phyloP scores from a whole-genome alignment of 2,329 filamentous ascomycete species.

The Cladorrhinum sp. region DNA sequence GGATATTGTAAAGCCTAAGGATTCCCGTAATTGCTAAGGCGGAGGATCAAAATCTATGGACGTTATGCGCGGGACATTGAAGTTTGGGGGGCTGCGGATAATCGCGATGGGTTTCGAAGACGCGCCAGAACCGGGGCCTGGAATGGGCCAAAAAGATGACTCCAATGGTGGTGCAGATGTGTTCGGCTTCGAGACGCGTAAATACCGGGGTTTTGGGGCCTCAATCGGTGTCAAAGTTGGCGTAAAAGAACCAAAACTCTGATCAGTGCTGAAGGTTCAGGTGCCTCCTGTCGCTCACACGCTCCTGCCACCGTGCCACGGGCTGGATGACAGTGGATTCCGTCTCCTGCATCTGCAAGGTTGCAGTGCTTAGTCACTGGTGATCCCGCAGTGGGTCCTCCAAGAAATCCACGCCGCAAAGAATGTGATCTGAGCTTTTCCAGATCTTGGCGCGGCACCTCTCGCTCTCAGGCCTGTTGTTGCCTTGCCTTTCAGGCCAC shows the following conservation, averaged over 20 bases:
- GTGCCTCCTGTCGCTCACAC: conserved; percentile 2
- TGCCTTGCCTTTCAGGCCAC: not conserved
- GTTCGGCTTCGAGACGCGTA: conserved; percentile 22
- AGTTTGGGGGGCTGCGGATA: conserved; percentile 5
- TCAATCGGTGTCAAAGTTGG: conserved; percentile 5
- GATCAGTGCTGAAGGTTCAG: conserved; percentile 2
- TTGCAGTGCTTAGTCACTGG: conserved; percentile 6
- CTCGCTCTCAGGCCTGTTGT: not conserved
- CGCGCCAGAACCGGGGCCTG: conserved; percentile 15
- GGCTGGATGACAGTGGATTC: not conserved
- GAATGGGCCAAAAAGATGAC: not conserved
- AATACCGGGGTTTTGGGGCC: conserved; percentile 5
- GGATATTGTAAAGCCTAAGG: not conserved
- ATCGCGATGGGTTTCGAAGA: conserved; percentile 4
- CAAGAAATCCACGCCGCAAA: no score
- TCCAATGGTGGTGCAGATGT: not conserved
- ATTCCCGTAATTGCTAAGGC: not conserved
- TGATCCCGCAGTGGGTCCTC: not conserved
- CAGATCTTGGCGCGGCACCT: not conserved
- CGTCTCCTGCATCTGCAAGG: conserved; percentile 8
- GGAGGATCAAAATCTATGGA: not conserved
- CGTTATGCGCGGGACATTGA: conserved; percentile 18
- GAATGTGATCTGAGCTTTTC: not conserved
- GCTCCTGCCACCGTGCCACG: not conserved
- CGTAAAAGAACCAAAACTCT: not conserved